phyloP scores from a whole-genome alignment of 2,329 filamentous ascomycete genomes.

The Clonostachys rosea region DNA sequence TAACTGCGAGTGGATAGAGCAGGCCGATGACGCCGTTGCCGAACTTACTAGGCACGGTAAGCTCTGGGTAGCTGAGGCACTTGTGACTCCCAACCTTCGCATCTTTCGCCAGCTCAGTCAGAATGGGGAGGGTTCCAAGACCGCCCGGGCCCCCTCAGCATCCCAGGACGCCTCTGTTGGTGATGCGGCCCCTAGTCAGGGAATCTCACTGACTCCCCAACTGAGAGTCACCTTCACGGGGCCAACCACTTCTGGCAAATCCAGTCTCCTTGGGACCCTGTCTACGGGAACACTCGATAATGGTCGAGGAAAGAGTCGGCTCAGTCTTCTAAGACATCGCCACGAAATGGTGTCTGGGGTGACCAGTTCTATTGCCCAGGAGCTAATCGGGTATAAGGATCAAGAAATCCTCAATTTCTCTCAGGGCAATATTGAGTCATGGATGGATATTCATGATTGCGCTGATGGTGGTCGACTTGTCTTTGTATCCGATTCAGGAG shows the following conservation, averaged over 20 bases:
- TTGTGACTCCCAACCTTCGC: conserved; percentile 71
- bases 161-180: background rate
- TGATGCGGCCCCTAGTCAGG: conserved; percentile 25
- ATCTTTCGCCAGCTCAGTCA: conserved; percentile 11
- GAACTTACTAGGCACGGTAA: conserved; percentile 35
- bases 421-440: conserved; percentile 81
- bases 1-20: conserved; percentile 69
- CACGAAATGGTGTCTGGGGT: conserved; percentile 90
- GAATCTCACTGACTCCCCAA: conserved; percentile 61
- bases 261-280: conserved; percentile 81
- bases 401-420: conserved; percentile 73
- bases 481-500: conserved; percentile 88
- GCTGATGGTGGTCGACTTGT: conserved; percentile 72
- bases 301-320: conserved; percentile 81
- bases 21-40: conserved; percentile 11
- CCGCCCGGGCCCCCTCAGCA: too few species aligned
- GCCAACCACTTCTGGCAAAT: conserved; percentile 88
- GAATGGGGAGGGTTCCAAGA: background rate
- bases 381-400: conserved; percentile 78
- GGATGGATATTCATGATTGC: conserved; percentile 87
- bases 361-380: conserved; percentile 92
- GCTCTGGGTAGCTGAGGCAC: conserved; percentile 84
- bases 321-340: conserved; percentile 85
- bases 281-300: conserved; percentile 89
- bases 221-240: conserved; percentile 84